phyloP scores from a whole-genome alignment of 164 flowering plant species.

The Vitis rupestris region DNA sequence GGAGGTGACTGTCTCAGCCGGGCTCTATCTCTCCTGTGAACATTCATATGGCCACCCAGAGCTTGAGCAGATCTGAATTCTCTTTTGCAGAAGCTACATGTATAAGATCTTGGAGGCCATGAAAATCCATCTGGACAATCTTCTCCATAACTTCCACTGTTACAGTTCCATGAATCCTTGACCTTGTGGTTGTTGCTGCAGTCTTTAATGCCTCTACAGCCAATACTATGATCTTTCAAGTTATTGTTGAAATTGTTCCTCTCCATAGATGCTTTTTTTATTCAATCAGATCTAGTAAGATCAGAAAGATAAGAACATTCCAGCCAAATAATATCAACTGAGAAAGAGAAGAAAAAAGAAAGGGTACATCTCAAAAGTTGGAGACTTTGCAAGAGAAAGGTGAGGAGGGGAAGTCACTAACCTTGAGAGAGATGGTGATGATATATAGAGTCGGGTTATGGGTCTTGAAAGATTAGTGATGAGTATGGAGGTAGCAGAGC shows the following conservation, averaged over 20 bases:
- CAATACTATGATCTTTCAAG: conserved; percentile 18
- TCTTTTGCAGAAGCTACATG: conserved; percentile 72
- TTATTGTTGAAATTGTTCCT: conserved; percentile 13
- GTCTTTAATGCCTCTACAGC: conserved; percentile 5
- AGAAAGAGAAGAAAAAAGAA: not conserved
- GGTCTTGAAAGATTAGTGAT: not conserved
- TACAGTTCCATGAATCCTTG: conserved; percentile 17
- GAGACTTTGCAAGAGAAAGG: not conserved
- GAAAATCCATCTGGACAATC: conserved; percentile 43
- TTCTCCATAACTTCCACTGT: conserved; percentile 10
- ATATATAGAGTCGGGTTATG: conserved; percentile 7
- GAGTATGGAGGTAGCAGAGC: conserved; percentile 2
- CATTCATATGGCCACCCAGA: conserved; percentile 83
- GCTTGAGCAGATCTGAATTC: conserved; percentile 84
- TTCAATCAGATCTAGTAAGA: conserved; percentile 2
- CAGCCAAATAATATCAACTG: conserved; percentile 6
- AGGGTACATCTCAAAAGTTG: not conserved
- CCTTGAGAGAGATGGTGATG: conserved; percentile 14
- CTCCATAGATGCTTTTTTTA: conserved; percentile 23
- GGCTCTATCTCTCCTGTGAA: conserved; percentile 77
- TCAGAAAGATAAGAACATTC: conserved; percentile 8
- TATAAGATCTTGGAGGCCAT: conserved; percentile 81
- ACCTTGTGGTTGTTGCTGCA: conserved; percentile 8
- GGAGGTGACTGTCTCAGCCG: conserved; percentile 52
- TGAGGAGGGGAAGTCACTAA: not conserved